Evolutionary conservation across 2,329 filamentous ascomycete genomes (phyloP).

Genomic region (Blumeriella jaapii): DNA sequence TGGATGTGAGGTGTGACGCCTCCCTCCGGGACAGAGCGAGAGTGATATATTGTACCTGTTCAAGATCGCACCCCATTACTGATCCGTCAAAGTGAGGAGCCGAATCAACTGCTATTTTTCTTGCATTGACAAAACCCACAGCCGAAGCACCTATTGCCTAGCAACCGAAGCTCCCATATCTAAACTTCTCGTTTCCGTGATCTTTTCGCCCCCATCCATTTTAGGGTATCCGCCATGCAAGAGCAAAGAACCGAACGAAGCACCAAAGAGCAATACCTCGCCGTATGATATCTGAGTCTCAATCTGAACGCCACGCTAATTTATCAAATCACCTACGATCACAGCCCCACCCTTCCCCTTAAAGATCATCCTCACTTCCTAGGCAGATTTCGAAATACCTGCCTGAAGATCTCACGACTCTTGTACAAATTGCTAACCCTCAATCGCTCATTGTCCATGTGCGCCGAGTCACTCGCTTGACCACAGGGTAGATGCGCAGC

Average conservation of each 20-base stretch:
- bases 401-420: conserved; percentile 80
- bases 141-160: too few relatives aligned
- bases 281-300: too few relatives aligned
- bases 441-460: conserved; percentile 92
- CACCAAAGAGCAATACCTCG: background rate
- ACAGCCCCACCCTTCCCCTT: too few relatives aligned
- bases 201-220: background rate
- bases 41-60: too few relatives aligned
- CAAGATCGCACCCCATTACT: too few relatives aligned
- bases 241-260: too few relatives aligned
- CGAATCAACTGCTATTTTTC: too few relatives aligned
- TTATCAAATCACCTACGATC: background rate
- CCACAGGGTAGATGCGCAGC: conserved; percentile 91
- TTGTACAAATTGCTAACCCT: conserved; percentile 80
- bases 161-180: background rate
- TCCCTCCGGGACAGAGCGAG: too few relatives aligned
- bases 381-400: conserved; percentile 51
- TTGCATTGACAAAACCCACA: too few relatives aligned
- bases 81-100: too few relatives aligned
- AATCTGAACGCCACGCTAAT: conserved; percentile 3
- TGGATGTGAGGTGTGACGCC: too few relatives aligned
- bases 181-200: background rate
- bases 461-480: conserved; percentile 85
- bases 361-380: conserved; percentile 19
- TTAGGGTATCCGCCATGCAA: background rate